Conservation (phyloP, 306 rosid genomes). For the Prunus kanzakura region DNA sequence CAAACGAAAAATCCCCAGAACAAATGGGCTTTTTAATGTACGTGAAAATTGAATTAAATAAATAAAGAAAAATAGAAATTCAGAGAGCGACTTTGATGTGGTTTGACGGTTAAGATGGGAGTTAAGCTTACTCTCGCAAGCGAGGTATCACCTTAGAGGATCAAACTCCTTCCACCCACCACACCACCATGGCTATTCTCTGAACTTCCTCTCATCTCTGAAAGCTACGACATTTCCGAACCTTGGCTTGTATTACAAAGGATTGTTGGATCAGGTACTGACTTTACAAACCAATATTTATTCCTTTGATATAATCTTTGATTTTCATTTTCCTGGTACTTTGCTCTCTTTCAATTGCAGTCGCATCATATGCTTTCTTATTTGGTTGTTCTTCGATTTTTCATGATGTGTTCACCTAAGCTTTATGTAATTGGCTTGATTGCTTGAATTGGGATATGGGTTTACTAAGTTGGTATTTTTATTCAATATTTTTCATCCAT, state of each 20-base stretch:
- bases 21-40: not conserved
- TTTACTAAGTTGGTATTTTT: not conserved
- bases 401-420: not conserved
- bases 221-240: not conserved
- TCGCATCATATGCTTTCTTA: not conserved
- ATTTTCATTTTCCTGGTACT: not conserved
- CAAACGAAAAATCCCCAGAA: not conserved
- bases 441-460: not conserved
- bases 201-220: not conserved
- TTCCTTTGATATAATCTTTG: not conserved
- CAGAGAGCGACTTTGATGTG: not conserved
- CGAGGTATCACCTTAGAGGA: not conserved
- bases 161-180: not conserved
- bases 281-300: not conserved
- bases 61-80: not conserved
- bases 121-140: not conserved
- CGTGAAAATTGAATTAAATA: not conserved
- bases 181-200: not conserved
- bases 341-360: not conserved
- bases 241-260: not conserved
- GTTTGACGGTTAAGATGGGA: not conserved
- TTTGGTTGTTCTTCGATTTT: not conserved
- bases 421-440: not conserved
- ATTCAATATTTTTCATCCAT: not conserved
- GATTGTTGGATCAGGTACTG: constrained; percentile 5